Evolutionary conservation across 83 land plant genomes (phyloP), one percentile per base, ranked within the genome.

Genomic region (Picea abies): DNA sequence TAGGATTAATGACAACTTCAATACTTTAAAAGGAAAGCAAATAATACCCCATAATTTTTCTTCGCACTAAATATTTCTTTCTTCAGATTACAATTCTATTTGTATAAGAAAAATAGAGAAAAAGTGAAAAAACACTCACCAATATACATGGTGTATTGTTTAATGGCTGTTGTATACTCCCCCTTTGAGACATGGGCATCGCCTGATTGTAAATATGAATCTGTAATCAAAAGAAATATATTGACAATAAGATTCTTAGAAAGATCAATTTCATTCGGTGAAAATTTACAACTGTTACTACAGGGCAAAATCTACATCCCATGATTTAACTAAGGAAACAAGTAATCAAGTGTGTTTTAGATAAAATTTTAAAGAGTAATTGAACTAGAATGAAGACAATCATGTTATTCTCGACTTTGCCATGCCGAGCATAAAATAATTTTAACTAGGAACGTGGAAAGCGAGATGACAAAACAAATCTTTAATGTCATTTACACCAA

Each of bases 181-280:
- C 87, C 85, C 69, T 73, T 70, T 14, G 87, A 82, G 41, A 85
- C 60, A 22, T 84, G 77, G 26, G 80, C 81, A 78, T 85, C 87
- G 14, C 87, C 87, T 44, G 84, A 85, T 60, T 85, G 84, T 35
- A 85, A 68, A 85, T 82, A 78, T 63, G 87, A 85, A 2, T 63
- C 87, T 85, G 84, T 15, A 39, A 16, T 9, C 8, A 8, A 39
- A 71, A 39, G 22, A 71, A 71, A 10, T 35, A 16, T 71, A n/a
- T 71, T 71, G 39, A 8, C 20, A 37, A 71, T 11, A 35, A 37
- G 49, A 14, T 41, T 35, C 44, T 41, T 41, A 41, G 44, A 41
- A 41, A 6, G 44, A 41, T 41, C 44, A 41, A 41, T 41, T 41
- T 41, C 6, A 41, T 41, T 41, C 5, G 44, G 44, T 41, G 44